phyloP scores from a whole-genome alignment of 495 filamentous ascomycete genomes.

The Xylaria nigripes region DNA sequence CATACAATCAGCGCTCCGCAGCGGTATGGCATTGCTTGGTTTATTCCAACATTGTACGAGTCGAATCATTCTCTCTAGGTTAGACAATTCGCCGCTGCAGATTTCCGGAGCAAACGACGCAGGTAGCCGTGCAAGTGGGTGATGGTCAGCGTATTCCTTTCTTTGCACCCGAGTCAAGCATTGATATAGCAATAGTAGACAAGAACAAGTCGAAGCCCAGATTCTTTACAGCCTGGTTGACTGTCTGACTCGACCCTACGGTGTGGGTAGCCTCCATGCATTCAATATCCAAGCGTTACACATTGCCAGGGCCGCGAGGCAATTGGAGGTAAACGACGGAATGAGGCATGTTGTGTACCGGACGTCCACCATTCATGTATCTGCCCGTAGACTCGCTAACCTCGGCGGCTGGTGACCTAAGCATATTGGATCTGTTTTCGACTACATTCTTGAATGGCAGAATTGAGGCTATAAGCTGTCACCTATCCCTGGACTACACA shows the following conservation, averaged over 20 bases:
- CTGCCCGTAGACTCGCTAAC: constrained; percentile 8
- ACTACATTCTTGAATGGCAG: neutral
- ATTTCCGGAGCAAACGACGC: constrained; percentile 15
- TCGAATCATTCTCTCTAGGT: too few species aligned
- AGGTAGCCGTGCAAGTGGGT: constrained; percentile 17
- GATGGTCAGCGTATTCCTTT: neutral
- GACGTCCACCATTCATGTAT: constrained; percentile 10
- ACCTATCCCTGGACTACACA: neutral
- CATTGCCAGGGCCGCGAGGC: constrained; percentile 12
- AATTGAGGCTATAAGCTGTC: neutral
- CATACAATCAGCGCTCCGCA: too few species aligned
- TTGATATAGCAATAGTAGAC: too few species aligned
- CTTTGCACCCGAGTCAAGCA: neutral
- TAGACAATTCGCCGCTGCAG: constrained; percentile 17
- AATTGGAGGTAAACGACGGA: constrained; percentile 16
- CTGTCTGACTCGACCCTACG: constrained; percentile 14
- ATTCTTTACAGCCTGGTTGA: constrained; percentile 13
- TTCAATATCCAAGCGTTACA: neutral
- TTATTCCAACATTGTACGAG: too few species aligned
- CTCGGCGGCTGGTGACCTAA: constrained; percentile 8
- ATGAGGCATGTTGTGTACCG: constrained; percentile 21
- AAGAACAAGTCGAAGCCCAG: constrained; percentile 7
- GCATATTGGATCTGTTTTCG: neutral
- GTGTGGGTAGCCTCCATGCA: constrained; percentile 19
- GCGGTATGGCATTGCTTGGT: too few species aligned